Evolutionary conservation across 148 eudicot genomes (phyloP).

Genomic region (Linanthus parryae): DNA sequence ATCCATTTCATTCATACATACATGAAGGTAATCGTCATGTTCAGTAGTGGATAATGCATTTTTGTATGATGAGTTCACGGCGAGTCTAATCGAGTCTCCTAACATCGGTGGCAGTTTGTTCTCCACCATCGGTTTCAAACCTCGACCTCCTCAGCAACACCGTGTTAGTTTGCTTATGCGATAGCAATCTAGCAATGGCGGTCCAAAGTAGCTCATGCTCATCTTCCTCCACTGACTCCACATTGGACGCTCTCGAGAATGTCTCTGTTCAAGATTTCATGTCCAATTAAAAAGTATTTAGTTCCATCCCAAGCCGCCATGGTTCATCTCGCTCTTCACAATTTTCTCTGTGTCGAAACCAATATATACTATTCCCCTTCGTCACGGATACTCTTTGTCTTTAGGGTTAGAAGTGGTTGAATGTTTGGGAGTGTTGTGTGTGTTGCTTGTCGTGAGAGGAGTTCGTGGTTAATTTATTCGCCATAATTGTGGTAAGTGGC

Average conservation of each 20-base stretch:
- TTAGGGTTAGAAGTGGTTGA: too few species aligned
- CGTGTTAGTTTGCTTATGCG: conserved; percentile 37
- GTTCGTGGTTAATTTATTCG: too few species aligned
- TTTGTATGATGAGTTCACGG: conserved; percentile 59
- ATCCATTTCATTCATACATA: too few species aligned
- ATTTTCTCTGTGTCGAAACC: too few species aligned
- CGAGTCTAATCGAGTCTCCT: conserved; percentile 46
- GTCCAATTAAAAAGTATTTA: conserved; percentile 58
- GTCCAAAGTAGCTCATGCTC: conserved; percentile 75
- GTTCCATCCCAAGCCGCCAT: conserved; percentile 65
- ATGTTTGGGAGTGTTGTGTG: too few species aligned
- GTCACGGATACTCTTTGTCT: too few species aligned
- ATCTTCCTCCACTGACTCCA: conserved; percentile 47
- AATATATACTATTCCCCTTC: too few species aligned
- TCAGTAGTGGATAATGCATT: conserved; percentile 69
- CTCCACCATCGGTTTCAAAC: conserved; percentile 15
- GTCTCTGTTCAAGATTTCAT: conserved; percentile 29
- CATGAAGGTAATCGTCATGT: conserved; percentile 73
- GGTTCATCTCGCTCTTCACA: too few species aligned
- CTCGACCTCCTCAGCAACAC: conserved; percentile 42
- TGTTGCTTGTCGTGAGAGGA: too few species aligned
- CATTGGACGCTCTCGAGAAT: conserved; percentile 51
- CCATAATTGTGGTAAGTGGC: too few species aligned
- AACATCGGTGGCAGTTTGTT: conserved; percentile 43
- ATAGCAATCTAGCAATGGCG: conserved; percentile 64